A percentile compares a stretch with the other conserved stretches of the same genome.
Conservation (phyloP, 108 stramenopile species). For the Aureococcus anophagefferens region DNA sequence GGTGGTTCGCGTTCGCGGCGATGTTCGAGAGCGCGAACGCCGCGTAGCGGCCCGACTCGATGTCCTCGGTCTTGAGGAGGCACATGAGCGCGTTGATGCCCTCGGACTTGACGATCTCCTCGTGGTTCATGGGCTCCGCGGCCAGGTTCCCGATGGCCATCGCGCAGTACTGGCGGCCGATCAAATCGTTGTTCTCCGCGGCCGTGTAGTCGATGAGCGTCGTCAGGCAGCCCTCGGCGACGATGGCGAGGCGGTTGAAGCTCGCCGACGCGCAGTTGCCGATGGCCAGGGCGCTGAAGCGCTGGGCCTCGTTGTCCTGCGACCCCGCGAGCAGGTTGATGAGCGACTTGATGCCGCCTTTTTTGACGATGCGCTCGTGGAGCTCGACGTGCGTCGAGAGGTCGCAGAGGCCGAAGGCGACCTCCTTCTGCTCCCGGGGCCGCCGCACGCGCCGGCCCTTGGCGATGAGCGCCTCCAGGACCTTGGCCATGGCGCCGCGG, state of each 20-base stretch:
- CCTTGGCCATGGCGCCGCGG: slow-evolving; percentile 49
- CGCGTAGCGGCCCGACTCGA: slow-evolving; percentile 57
- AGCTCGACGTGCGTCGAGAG: slow-evolving; percentile 55
- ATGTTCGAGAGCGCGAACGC: slow-evolving; percentile 66
- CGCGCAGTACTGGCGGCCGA: slow-evolving; percentile 62
- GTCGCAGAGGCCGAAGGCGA: slow-evolving; percentile 68
- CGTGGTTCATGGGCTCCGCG: slow-evolving; percentile 63
- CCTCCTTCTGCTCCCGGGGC: slow-evolving; percentile 66
- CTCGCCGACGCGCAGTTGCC: slow-evolving; percentile 64
- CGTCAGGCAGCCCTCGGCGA: slow-evolving; percentile 35
- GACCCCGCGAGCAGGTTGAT: slow-evolving; percentile 44
- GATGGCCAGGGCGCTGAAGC: slow-evolving; percentile 65
- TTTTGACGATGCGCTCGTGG: slow-evolving; percentile 62
- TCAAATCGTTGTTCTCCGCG: slow-evolving; percentile 38
- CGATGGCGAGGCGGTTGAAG: slow-evolving; percentile 52
- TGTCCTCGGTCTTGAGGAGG: slow-evolving; percentile 53
- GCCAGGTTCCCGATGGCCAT: slow-evolving; percentile 74
- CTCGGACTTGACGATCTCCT: slow-evolving; percentile 49
- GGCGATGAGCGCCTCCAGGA: slow-evolving; percentile 66
- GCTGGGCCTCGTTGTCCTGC: slow-evolving; percentile 66
- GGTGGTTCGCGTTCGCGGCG: slow-evolving; percentile 56
- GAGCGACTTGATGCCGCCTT: slow-evolving; percentile 60
- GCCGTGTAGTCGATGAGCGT: slow-evolving; percentile 36
- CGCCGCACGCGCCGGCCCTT: slow-evolving; percentile 62
- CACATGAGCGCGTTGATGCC: slow-evolving; percentile 48